These are phyloP conservation scores for Albugo laibachii DNA, from an alignment of 352 stramenopile species.

Conservation along the genomic window DNA sequence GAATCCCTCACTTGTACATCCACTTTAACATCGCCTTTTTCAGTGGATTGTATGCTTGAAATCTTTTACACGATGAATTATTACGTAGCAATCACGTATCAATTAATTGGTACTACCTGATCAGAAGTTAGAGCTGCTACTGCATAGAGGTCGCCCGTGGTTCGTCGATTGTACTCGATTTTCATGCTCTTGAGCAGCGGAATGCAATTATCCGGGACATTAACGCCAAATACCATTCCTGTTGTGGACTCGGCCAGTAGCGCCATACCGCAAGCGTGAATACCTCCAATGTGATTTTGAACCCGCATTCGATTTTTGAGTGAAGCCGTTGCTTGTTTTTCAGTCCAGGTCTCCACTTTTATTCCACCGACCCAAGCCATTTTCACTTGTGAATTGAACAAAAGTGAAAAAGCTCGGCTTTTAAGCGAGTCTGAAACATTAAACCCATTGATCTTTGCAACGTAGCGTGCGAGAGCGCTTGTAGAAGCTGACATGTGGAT, in stretches of 20 bases:
- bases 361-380: slow-evolving; percentile 61
- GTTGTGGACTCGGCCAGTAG: slow-evolving; percentile 64
- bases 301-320: slow-evolving; percentile 57
- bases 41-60: slow-evolving; percentile 17
- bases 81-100: background rate
- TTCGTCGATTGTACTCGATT: slow-evolving; percentile 52
- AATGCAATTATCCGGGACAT: slow-evolving; percentile 62
- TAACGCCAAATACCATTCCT: slow-evolving; percentile 72
- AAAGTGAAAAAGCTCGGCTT: slow-evolving; percentile 33
- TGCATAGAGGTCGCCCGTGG: slow-evolving; percentile 44
- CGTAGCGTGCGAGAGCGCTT: slow-evolving; percentile 36
- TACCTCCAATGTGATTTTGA: slow-evolving; percentile 77
- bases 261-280: slow-evolving; percentile 77
- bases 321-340: slow-evolving; percentile 19
- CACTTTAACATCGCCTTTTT: slow-evolving; percentile 46
- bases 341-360: slow-evolving; percentile 37
- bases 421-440: slow-evolving; percentile 13
- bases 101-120: slow-evolving; percentile 18
- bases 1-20: slow-evolving; percentile 55
- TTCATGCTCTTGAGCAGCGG: slow-evolving; percentile 74
- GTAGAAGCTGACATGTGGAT: slow-evolving; percentile 2
- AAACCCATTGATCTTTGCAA: slow-evolving; percentile 29
- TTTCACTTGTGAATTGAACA: slow-evolving; percentile 76
- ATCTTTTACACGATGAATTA: slow-evolving; percentile 16
- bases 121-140: slow-evolving; percentile 43